Conservation (phyloP, 352 stramenopile genomes). For the Pythium coloratum region DNA sequence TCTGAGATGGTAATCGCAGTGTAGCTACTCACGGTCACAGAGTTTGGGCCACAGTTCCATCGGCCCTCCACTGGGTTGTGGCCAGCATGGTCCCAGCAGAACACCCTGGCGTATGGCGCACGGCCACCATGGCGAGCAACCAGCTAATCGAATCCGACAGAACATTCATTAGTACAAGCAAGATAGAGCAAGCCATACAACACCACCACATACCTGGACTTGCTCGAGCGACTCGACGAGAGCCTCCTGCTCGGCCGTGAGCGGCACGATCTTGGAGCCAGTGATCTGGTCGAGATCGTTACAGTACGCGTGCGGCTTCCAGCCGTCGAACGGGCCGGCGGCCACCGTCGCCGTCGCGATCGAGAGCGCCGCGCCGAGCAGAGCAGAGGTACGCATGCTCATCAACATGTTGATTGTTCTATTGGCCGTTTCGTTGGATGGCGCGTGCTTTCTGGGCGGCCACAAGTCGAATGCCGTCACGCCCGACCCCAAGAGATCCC, state of each 20-base stretch:
- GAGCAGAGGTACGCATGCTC: constrained; percentile 6
- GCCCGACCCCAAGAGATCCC: background rate
- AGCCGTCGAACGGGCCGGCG: constrained; percentile 64
- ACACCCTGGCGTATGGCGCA: constrained; percentile 67
- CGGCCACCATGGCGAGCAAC: constrained; percentile 78
- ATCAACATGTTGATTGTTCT: constrained; percentile 11
- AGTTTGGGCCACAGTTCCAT: constrained; percentile 74
- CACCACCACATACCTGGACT: constrained; percentile 56
- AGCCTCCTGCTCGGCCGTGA: constrained; percentile 53
- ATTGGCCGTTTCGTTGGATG: background rate
- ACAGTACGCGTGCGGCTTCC: constrained; percentile 81
- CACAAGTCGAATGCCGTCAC: constrained; percentile 2
- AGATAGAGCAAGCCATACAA: background rate
- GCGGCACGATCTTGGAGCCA: constrained; percentile 50
- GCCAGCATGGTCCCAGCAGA: constrained; percentile 71
- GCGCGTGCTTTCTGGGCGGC: background rate
- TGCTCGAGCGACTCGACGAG: constrained; percentile 77
- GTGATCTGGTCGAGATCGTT: constrained; percentile 70
- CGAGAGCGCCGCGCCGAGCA: constrained; percentile 23
- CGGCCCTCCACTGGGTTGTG: constrained; percentile 73
- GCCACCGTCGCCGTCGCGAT: constrained; percentile 25
- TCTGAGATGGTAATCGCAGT: background rate
- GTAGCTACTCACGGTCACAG: constrained; percentile 57
- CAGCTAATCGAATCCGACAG: constrained; percentile 31
- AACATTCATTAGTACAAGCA: constrained; percentile 3